Percentiles rank a stretch among this genome's conserved stretches.
phyloP scores from a whole-genome alignment of 2,329 filamentous ascomycete species.

The Passalora sequoiae region DNA sequence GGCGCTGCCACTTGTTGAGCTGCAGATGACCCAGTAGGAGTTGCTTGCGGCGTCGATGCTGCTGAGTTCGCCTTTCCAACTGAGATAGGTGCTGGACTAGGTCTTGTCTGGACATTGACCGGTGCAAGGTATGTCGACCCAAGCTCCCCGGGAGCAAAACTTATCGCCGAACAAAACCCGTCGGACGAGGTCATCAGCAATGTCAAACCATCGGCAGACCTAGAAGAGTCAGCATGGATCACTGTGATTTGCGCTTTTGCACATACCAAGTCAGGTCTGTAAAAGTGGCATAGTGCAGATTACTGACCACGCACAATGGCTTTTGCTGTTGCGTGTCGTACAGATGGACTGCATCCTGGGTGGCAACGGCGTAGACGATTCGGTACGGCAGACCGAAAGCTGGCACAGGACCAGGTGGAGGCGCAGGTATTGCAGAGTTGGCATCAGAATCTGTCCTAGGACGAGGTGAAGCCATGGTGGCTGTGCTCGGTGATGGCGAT shows the following conservation, averaged over 20 bases:
- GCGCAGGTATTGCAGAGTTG: slow-evolving; percentile 45
- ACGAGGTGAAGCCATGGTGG: slow-evolving; percentile 51
- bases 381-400: slow-evolving; percentile 85
- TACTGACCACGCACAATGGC: slow-evolving; percentile 90
- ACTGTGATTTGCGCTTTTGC: slow-evolving; percentile 18
- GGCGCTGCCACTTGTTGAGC: slow-evolving; percentile 37
- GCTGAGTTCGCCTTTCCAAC: slow-evolving; percentile 34
- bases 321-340: slow-evolving; percentile 98
- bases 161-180: slow-evolving; percentile 89
- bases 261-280: slow-evolving; percentile 90
- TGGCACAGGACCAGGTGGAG: slow-evolving; percentile 46
- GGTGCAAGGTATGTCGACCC: slow-evolving; percentile 75
- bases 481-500: slow-evolving; percentile 43
- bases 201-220: slow-evolving; percentile 70
- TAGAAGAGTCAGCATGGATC: slow-evolving; percentile 33
- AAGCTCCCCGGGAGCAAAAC: slow-evolving; percentile 77
- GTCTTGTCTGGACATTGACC: slow-evolving; percentile 33
- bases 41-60: slow-evolving; percentile 40
- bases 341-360: slow-evolving; percentile 87
- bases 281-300: slow-evolving; percentile 94
- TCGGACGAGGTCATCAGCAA: slow-evolving; percentile 96
- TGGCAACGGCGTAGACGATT: slow-evolving; percentile 94
- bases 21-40: slow-evolving; percentile 24
- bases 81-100: slow-evolving; percentile 38
- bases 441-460: slow-evolving; percentile 47